Base-by-base conservation (phyloP, 106 monocot species). In the Dendrobium officinale region DNA sequence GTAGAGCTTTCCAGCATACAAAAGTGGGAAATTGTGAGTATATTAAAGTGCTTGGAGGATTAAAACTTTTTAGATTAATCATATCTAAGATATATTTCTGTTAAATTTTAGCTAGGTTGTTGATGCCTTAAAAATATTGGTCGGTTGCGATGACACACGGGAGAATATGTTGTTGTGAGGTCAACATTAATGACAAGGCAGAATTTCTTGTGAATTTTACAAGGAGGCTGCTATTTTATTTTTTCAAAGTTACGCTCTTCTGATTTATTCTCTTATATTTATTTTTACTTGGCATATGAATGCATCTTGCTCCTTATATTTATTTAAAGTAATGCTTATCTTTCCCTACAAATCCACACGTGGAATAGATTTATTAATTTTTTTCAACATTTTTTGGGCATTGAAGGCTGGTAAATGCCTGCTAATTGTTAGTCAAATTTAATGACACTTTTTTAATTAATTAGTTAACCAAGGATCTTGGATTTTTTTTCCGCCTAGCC, bases 81-180 rank as follows among this genome's bases (percentile, higher is more conserved):
- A 5, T 74, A 49, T 49, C 47, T 77, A 54, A 54, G 24, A 3
- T 1, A 26, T 13, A 2, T 26, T 54, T 77, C 29, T 45, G 31
- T 5, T 42, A 51, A 10, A 43, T 54, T 31, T 51, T 73, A 66
- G 42, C 9, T 78, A 99, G 99, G 99, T 95, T 33, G 77, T 82
- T n/a, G 99, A 99, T 82, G 95, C 99, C 17, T 75, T 99, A 18
- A 88, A 90, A 78, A 99, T 99, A 95, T 37, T 37, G 37, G 37
- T 88, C 93, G 76, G 88, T 90, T 48, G 79, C 95, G 31, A 99
- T 99, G 99, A 42, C 99, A 47, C 99, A 99, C 78, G 82, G 99
- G 7, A 95, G 99, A n/a, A 95, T 95, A 22, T 99, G 99, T 75
- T 95, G 99, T 24, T 99, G 99, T 67, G 99, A 99, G 80, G 77